Evolutionary conservation across 805 yeast genomes (phyloP).

Genomic region (Wickerhamomyces pijperi): DNA sequence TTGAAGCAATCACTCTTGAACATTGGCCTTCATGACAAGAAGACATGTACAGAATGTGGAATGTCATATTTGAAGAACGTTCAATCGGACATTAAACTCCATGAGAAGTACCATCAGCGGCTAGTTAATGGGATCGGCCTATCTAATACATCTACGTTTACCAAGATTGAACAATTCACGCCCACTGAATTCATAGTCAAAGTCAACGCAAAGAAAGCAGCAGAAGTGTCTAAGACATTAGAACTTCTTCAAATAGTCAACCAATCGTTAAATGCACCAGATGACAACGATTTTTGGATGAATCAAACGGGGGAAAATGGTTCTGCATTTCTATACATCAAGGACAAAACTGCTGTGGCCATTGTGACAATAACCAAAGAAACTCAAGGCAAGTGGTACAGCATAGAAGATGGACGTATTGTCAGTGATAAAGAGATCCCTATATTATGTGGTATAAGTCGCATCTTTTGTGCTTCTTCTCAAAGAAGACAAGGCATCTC

Average conservation of each 20-base stretch:
- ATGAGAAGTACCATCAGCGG: conserved; percentile 38
- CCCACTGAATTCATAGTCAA: conserved; percentile 23
- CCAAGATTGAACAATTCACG: conserved; percentile 13
- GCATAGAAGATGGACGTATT: conserved; percentile 34
- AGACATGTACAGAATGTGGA: conserved; percentile 37
- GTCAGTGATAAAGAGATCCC: conserved; percentile 35
- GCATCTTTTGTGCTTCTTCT: conserved; percentile 34
- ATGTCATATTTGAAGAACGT: conserved; percentile 38
- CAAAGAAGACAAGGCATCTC: conserved; percentile 44
- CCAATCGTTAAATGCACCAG: conserved; percentile 49
- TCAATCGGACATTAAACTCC: conserved; percentile 32
- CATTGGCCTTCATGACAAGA: conserved; percentile 10
- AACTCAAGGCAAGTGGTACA: conserved; percentile 47
- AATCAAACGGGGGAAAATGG: conserved; percentile 21
- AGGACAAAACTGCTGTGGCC: conserved; percentile 39
- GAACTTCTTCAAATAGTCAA: conserved; percentile 44
- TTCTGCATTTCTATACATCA: conserved; percentile 38
- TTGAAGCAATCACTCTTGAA: conserved; percentile 11
- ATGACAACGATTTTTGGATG: conserved; percentile 31
- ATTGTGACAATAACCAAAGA: conserved; percentile 41
- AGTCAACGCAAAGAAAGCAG: conserved; percentile 20
- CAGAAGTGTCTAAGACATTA: conserved; percentile 24
- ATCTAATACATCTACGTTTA: conserved; percentile 25
- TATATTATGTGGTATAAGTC: conserved; percentile 34
- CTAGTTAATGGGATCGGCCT: conserved; percentile 33